Conservation (phyloP, 2,329 filamentous ascomycete species). For the Fusarium circinatum region DNA sequence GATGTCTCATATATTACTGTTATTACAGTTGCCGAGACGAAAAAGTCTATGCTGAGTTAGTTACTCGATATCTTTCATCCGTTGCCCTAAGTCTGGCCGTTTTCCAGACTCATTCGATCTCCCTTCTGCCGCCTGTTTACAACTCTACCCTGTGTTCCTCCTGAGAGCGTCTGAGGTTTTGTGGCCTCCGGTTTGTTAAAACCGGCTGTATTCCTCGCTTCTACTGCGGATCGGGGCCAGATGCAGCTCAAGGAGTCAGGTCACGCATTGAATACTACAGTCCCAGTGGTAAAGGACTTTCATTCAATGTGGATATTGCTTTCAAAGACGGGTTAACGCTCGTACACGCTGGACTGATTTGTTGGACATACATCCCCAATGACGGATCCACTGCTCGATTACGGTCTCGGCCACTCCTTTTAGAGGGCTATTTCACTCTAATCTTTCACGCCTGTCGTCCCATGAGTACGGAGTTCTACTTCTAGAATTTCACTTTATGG, state of each 20-base stretch:
- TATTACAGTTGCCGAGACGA: neutral
- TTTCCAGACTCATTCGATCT: too few relatives aligned
- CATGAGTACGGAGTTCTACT: neutral
- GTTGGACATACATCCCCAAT: fast-evolving
- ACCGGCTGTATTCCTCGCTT: too few relatives aligned
- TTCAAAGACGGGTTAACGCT: neutral
- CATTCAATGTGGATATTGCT: too few relatives aligned
- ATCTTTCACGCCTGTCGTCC: neutral
- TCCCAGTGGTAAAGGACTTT: too few relatives aligned
- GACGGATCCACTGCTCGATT: fast-evolving
- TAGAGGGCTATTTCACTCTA: fast-evolving
- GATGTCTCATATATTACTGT: neutral
- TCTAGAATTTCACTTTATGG: neutral
- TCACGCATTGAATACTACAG: too few relatives aligned
- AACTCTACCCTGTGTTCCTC: too few relatives aligned
- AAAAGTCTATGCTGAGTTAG: fast-evolving
- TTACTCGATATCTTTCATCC: neutral
- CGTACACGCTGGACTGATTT: fast-evolving
- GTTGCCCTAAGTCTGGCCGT: too few relatives aligned
- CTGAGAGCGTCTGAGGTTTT: too few relatives aligned
- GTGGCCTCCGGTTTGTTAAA: too few relatives aligned
- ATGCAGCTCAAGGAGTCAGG: too few relatives aligned
- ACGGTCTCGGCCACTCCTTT: fast-evolving
- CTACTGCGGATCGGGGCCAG: too few relatives aligned
- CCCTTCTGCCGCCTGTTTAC: too few relatives aligned